Conservation (phyloP, 1,284 basidiomycete genomes). For the Singerocomus inundabilis region DNA sequence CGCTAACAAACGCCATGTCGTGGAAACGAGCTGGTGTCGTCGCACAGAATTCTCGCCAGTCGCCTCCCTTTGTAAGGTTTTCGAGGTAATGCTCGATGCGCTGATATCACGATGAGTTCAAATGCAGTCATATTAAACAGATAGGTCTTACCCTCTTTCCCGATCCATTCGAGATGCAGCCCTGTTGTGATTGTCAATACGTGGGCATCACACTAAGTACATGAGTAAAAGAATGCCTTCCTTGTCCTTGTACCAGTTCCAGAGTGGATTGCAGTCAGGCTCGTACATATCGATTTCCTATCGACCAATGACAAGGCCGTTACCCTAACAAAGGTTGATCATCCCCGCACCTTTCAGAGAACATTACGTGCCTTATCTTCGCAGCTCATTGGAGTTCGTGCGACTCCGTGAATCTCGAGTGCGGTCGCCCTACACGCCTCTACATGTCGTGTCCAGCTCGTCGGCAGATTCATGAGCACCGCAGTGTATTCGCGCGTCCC, state of each 20-base stretch:
- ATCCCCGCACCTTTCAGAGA: background rate
- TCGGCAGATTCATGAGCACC: conserved; percentile 22
- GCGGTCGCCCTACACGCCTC: conserved; percentile 25
- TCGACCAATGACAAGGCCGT: conserved; percentile 19
- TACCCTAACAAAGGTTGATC: conserved; percentile 18
- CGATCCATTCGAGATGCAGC: conserved; percentile 27
- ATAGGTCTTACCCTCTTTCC: conserved; percentile 13
- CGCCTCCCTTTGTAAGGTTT: conserved; percentile 20
- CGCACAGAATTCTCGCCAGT: conserved; percentile 30
- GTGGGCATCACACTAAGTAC: too few relatives aligned
- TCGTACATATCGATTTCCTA: conserved; percentile 24
- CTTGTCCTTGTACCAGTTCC: conserved; percentile 22
- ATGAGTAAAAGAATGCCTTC: conserved; percentile 5
- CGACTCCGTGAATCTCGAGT: conserved; percentile 26
- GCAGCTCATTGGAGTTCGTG: conserved; percentile 22
- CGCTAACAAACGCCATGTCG: conserved; percentile 16
- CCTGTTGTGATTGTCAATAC: conserved; percentile 8
- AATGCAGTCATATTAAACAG: background rate
- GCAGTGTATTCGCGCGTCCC: conserved; percentile 30
- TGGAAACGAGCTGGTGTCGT: conserved; percentile 22
- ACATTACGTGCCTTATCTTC: conserved; percentile 22
- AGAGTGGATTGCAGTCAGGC: conserved; percentile 23
- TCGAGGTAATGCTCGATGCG: conserved; percentile 21
- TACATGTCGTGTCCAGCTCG: conserved; percentile 12
- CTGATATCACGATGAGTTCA: background rate